Evolutionary conservation across 2,329 filamentous ascomycete species (phyloP), one percentile per base, ranked within the genome.

Genomic region (Chrysoporthe puriensis): DNA sequence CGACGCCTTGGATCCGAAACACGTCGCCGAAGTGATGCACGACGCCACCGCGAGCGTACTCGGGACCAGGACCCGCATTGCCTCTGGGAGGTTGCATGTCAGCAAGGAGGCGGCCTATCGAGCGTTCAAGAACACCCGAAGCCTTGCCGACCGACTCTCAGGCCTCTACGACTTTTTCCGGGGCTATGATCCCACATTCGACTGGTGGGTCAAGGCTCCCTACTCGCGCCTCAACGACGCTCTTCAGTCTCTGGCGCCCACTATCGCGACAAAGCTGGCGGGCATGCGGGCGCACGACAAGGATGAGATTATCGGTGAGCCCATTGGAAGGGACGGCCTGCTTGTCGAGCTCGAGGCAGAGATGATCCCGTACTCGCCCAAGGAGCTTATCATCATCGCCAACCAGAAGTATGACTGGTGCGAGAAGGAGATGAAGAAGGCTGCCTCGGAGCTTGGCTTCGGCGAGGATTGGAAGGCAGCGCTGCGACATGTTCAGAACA

Each of bases 331-430:
- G 4, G 79, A 82, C 0, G 84, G 82, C 0, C 76, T 89, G 0
- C 74, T 85, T 0, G 78, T 79, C 13, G 85, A 87, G 62, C 79
- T 89, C 1, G 79, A 83, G 66, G 81, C 82, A 0, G 86, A 89
- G 73, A 83, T 86, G 80, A 86, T 89, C 62, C 82, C 84, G 0
- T 89, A 88, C 71, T 79, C 82, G 0, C 86, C 86, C 0, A 84
- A 87, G 66, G 83, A 88, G 72, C 77, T 89, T 2, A 79, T 88
- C 54, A 69, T 73, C 0, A 83, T 88, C 34, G 85, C 82, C 2
- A 76, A 84, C 59, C 76, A 78, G 34, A 83, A 87, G 66, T 88
- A 84, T 72, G 73, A 73, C 2, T 88, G 86, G 86, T 88, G 86
- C 72, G 80, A 86, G 63, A 69, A 56, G 4, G 84, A 88, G 74